Conservation (phyloP, 176 grass and related monocot species). For the Dendrocalamus sinicus region DNA sequence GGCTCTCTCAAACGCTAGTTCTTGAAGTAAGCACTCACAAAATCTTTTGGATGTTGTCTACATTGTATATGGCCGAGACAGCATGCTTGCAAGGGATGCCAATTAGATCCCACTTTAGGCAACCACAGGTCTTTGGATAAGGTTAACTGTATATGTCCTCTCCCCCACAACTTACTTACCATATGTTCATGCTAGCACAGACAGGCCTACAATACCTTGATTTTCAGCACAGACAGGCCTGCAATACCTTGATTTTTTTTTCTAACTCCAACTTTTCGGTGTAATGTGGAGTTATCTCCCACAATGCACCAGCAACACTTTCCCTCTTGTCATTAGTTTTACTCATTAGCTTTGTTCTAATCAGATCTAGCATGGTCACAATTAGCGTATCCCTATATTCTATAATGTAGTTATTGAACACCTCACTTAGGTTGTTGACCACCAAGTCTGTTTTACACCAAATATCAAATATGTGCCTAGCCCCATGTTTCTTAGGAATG, state of each 20-base stretch:
- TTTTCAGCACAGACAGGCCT: not conserved
- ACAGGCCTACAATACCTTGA: not conserved
- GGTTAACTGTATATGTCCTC: not conserved
- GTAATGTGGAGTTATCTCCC: slow-evolving; percentile 6
- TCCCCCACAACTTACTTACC: slow-evolving; percentile 26
- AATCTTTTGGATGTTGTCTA: not conserved
- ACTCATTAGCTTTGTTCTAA: too few relatives aligned
- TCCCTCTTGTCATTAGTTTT: too few relatives aligned
- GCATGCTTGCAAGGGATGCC: not conserved
- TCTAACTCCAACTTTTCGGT: not conserved
- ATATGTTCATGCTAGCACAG: not conserved
- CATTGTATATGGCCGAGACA: not conserved
- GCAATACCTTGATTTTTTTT: not conserved
- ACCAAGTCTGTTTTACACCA: too few relatives aligned
- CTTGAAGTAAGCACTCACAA: not conserved
- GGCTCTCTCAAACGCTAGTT: not conserved
- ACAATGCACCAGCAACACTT: too few relatives aligned
- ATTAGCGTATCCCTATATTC: too few relatives aligned
- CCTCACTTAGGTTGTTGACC: too few relatives aligned
- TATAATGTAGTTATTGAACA: too few relatives aligned
- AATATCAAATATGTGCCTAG: too few relatives aligned
- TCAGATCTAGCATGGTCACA: too few relatives aligned
- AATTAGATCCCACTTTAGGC: not conserved
- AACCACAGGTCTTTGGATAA: not conserved
- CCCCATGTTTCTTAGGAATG: too few relatives aligned